phyloP scores from a whole-genome alignment of 2,329 filamentous ascomycete species.

The Macroventuria anomochaeta region DNA sequence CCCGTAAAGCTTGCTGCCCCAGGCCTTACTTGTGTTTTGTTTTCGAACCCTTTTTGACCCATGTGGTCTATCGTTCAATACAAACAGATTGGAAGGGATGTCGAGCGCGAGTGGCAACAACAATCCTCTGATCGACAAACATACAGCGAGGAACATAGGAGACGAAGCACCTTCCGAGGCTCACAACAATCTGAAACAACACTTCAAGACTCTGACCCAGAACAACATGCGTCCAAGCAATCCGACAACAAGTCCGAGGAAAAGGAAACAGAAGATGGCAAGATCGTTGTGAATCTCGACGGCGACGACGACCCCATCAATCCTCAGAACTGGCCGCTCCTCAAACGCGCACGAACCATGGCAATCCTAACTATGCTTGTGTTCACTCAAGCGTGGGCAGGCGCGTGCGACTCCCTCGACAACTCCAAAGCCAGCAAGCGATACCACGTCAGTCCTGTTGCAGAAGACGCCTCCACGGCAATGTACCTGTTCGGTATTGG shows the following conservation, averaged over 20 bases:
- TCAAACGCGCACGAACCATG: constrained; percentile 1
- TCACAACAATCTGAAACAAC: background rate
- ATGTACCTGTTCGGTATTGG: constrained; percentile 17
- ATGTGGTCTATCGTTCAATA: constrained; percentile 10
- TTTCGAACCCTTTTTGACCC: background rate
- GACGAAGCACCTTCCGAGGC: background rate
- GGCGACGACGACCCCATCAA: constrained; percentile 1
- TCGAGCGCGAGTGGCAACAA: background rate
- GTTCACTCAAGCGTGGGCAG: constrained; percentile 12
- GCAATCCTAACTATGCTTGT: background rate
- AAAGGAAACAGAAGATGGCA: background rate
- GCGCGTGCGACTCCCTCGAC: constrained; percentile 1
- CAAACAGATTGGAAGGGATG: background rate
- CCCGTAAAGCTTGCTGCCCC: background rate
- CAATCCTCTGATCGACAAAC: background rate
- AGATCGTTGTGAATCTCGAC: background rate
- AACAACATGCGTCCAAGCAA: background rate
- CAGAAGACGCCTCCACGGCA: constrained; percentile 2
- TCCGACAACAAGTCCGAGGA: background rate
- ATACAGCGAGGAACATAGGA: too few species aligned
- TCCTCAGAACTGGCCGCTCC: constrained; percentile 8
- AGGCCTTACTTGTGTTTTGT: background rate
- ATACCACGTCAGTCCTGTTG: constrained; percentile 14
- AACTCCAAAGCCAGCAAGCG: constrained; percentile 6
- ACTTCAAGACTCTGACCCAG: background rate